These are phyloP conservation scores for Cordyceps cicadae DNA, from an alignment of 2,329 filamentous ascomycete genomes.

Conservation along the genomic window DNA sequence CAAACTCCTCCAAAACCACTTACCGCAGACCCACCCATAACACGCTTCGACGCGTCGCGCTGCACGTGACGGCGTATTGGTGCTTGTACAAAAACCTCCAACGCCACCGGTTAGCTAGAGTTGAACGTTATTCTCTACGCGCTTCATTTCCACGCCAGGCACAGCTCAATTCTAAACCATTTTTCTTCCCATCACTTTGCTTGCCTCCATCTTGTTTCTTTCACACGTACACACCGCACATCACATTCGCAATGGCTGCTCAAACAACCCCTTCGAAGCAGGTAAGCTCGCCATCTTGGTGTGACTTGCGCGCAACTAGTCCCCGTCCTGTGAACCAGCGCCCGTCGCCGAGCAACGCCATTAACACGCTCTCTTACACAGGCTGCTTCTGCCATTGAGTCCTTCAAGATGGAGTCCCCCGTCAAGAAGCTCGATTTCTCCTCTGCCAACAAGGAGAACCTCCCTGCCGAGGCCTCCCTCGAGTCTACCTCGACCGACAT, in stretches of 20 bases:
- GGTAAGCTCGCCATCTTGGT: slow-evolving; percentile 34
- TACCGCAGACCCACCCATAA: slow-evolving; percentile 14
- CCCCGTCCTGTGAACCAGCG: background rate
- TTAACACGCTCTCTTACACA: slow-evolving; percentile 36
- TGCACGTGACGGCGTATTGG: slow-evolving; percentile 31
- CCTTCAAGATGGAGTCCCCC: slow-evolving; percentile 87
- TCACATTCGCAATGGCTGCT: slow-evolving; percentile 56
- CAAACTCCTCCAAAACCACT: background rate
- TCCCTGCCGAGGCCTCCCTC: slow-evolving; percentile 40
- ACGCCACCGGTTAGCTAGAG: slow-evolving; percentile 19
- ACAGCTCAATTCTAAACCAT: slow-evolving; percentile 16
- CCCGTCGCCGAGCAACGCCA: background rate
- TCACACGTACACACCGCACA: slow-evolving; percentile 8
- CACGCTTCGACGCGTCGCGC: slow-evolving; percentile 27
- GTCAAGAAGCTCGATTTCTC: slow-evolving; percentile 82
- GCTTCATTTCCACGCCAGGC: slow-evolving; percentile 19
- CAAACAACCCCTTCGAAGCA: slow-evolving; percentile 57
- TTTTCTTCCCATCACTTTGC: slow-evolving; percentile 14
- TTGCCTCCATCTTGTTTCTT: slow-evolving; percentile 9
- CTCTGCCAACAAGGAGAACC: slow-evolving; percentile 73
- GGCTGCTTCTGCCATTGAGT: slow-evolving; percentile 80
- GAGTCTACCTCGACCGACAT: slow-evolving; percentile 41
- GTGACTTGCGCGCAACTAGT: background rate
- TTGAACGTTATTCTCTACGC: slow-evolving; percentile 19
- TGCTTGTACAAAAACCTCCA: slow-evolving; percentile 32